Conservation (phyloP, 257 asterid species). For the Plantago ovata region DNA sequence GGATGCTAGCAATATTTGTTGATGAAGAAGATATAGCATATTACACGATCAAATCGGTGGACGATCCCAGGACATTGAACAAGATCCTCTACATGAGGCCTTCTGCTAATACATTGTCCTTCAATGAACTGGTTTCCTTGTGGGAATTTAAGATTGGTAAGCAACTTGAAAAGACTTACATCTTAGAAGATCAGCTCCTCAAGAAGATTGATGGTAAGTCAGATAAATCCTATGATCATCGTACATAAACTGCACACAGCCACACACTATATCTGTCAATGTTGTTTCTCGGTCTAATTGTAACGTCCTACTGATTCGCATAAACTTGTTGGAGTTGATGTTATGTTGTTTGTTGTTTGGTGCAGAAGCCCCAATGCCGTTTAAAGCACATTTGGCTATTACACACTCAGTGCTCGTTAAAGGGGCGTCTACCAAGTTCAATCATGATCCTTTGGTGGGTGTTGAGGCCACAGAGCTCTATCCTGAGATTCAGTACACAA, state of each 20-base stretch:
- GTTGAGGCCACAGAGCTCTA: conserved; percentile 23
- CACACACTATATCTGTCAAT: too few relatives aligned
- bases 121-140: conserved; percentile 17
- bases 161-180: conserved; percentile 20
- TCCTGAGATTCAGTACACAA: conserved; percentile 21
- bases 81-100: conserved; percentile 21
- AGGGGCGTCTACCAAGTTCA: conserved; percentile 7
- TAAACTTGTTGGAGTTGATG: too few relatives aligned
- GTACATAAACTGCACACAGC: too few relatives aligned
- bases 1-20: conserved; percentile 7
- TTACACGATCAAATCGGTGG: conserved; percentile 24
- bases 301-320: too few relatives aligned
- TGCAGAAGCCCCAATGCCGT: conserved; percentile 20
- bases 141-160: conserved; percentile 28
- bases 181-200: conserved; percentile 24
- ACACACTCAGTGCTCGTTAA: conserved; percentile 15
- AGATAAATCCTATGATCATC: too few relatives aligned
- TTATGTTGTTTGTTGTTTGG: not conserved
- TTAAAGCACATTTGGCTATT: not conserved
- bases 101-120: conserved; percentile 22
- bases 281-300: too few relatives aligned
- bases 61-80: conserved; percentile 34
- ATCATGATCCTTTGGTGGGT: conserved; percentile 19
- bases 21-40: conserved; percentile 25
- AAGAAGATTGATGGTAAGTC: conserved; percentile 18